Base-by-base conservation (phyloP, 1,139 yeast genomes). In the Insectozyma bohioensis region DNA sequence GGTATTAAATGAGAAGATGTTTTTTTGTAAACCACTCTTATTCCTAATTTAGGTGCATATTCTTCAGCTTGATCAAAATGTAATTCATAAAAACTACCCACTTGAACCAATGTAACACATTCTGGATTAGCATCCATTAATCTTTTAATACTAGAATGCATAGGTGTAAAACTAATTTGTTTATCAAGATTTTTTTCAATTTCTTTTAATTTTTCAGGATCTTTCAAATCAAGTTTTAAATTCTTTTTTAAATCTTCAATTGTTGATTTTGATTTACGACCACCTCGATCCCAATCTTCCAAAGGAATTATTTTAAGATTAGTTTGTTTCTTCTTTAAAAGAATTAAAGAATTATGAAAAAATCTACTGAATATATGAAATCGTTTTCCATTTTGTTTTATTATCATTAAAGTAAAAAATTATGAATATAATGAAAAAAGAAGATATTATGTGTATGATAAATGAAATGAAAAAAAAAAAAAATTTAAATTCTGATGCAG, bases 71-170 rank as follows among this genome's bases (percentile, higher is more conserved):
- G 95, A 31, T 88, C 90, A 49, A 85, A 87, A 52, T 90, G 90
- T 6, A 90, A 59, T 49, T 88, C 97, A 51, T 86, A 92, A 57
- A 92, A 92, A 22, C 94, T 78, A 0, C 97, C 61, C n/a, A 92
- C 95, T 50, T 88, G 95, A 1, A 94, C 80, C 26, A 92, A 58
- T 8, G 92, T 84, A 1, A 90, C 88, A 39, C 87, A 78, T 2
- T 77, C 84, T 4, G 80, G 78, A 37, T 64, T 59, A 21, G 54
- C 43, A 28, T 64, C 65, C 12, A 67, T 66, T 11, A 64, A 45
- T 26, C 51, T 50, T 22, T 60, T 56, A 42, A 64, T 61, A 3
- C 61, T 47, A 3, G 67, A 52, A 40, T 62, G 65, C 20, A 68
- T 43, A 3, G 73, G 72, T 1, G 70, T 56, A 36, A 67, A 45